Conservation (phyloP, 768 basidiomycete species). For the Boletus fagicola region DNA sequence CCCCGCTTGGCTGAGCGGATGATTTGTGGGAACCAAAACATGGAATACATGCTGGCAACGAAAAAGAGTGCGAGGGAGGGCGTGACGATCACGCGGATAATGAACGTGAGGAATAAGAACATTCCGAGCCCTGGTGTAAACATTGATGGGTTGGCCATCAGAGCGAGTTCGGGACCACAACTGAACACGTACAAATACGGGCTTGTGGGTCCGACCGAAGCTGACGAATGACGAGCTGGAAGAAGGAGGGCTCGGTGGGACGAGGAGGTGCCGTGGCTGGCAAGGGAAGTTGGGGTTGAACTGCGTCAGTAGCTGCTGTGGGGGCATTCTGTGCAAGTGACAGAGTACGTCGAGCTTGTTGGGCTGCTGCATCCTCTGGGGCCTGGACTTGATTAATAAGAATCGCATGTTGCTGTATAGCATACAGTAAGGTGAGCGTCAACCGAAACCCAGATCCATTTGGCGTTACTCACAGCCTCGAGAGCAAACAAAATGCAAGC, state of each 20-base stretch:
- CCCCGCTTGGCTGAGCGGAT: slow-evolving; percentile 70
- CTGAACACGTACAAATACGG: slow-evolving; percentile 54
- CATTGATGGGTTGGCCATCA: slow-evolving; percentile 7
- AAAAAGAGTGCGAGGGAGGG: slow-evolving; percentile 64
- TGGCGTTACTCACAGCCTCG: slow-evolving; percentile 63
- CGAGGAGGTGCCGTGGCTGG: slow-evolving; percentile 20
- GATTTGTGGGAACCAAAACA: slow-evolving; percentile 87
- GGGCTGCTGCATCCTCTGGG: slow-evolving; percentile 56
- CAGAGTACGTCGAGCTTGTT: slow-evolving; percentile 22
- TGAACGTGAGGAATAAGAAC: slow-evolving; percentile 65
- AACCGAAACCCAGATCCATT: neutral
- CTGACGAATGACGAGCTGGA: slow-evolving; percentile 55
- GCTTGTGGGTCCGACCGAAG: slow-evolving; percentile 69
- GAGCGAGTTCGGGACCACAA: neutral
- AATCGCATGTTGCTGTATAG: slow-evolving; percentile 73
- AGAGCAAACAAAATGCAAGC: slow-evolving; percentile 78
- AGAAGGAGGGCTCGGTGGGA: slow-evolving; percentile 30
- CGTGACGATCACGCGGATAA: slow-evolving; percentile 72
- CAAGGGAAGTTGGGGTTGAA: slow-evolving; percentile 21
- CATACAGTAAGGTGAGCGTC: neutral
- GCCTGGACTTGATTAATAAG: slow-evolving; percentile 81
- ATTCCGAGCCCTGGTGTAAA: slow-evolving; percentile 56
- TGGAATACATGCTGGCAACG: slow-evolving; percentile 67
- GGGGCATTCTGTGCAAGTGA: slow-evolving; percentile 6
- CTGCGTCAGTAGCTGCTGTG: slow-evolving; percentile 1